phyloP scores from a whole-genome alignment of 306 rosid genomes.

The Benincasa hispida region DNA sequence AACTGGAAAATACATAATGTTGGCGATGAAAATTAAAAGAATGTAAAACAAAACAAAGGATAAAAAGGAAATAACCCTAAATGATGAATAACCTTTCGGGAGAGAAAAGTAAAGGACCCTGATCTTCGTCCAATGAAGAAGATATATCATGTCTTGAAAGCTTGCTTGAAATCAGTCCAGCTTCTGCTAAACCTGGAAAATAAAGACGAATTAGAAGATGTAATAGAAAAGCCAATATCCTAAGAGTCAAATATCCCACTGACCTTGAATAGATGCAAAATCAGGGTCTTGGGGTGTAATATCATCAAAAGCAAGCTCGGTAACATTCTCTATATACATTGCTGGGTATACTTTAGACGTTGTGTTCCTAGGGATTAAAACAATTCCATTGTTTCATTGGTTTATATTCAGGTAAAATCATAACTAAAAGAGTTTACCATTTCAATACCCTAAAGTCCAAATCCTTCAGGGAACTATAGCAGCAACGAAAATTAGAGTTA shows the following conservation, averaged over 20 bases:
- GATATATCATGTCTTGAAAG: slow-evolving; percentile 66
- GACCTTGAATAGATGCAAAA: slow-evolving; percentile 92
- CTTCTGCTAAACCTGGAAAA: slow-evolving; percentile 92
- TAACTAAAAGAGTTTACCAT: neutral
- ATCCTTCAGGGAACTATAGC: slow-evolving; percentile 1
- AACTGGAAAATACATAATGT: neutral
- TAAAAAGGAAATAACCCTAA: neutral
- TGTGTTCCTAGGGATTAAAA: slow-evolving; percentile 43
- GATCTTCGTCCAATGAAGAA: slow-evolving; percentile 48
- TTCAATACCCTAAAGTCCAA: neutral
- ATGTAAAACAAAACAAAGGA: neutral
- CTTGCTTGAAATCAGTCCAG: slow-evolving; percentile 91
- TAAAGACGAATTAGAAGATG: slow-evolving; percentile 9
- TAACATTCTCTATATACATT: slow-evolving; percentile 80
- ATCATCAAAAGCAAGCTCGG: slow-evolving; percentile 93
- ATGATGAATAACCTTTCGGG: slow-evolving; percentile 51
- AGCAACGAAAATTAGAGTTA: slow-evolving; percentile 15
- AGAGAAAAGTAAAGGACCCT: slow-evolving; percentile 49
- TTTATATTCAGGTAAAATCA: slow-evolving; percentile 4
- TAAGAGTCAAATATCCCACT: slow-evolving; percentile 15
- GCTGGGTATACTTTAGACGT: slow-evolving; percentile 92
- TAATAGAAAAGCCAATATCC: neutral
- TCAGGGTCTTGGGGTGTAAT: slow-evolving; percentile 81
- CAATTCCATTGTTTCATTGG: slow-evolving; percentile 9
- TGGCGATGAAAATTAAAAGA: neutral